A percentile compares a stretch with the other conserved stretches of the same genome.
These are phyloP conservation scores for Galerina marginata DNA, from an alignment of 768 basidiomycete genomes.

Conservation along the genomic window DNA sequence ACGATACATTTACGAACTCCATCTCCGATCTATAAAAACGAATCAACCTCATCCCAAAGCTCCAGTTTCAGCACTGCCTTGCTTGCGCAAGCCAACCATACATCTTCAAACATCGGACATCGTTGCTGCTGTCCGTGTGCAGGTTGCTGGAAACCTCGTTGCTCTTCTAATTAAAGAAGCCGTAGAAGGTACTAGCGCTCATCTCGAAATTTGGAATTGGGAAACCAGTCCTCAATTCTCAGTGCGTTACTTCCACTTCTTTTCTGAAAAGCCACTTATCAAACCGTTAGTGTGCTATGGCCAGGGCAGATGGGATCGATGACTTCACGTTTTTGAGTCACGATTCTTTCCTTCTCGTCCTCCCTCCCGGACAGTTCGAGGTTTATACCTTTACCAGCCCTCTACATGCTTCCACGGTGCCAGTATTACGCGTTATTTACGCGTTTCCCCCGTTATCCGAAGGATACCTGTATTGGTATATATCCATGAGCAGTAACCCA, in stretches of 20 bases:
- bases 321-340: slow-evolving; percentile 58
- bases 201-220: slow-evolving; percentile 61
- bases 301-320: slow-evolving; percentile 49
- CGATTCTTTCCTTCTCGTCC: slow-evolving; percentile 51
- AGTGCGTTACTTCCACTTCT: slow-evolving; percentile 33
- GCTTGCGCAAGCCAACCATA: slow-evolving; percentile 37
- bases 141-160: slow-evolving; percentile 51
- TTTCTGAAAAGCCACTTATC: slow-evolving; percentile 4
- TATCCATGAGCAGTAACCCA: slow-evolving; percentile 58
- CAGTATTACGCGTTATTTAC: slow-evolving; percentile 42
- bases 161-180: slow-evolving; percentile 56
- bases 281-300: slow-evolving; percentile 43
- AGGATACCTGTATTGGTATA: slow-evolving; percentile 57
- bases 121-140: slow-evolving; percentile 48
- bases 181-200: slow-evolving; percentile 43
- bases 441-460: slow-evolving; percentile 48
- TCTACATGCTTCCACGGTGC: slow-evolving; percentile 29
- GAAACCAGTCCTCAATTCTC: slow-evolving; percentile 42
- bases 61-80: slow-evolving; percentile 41
- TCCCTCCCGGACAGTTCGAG: slow-evolving; percentile 52
- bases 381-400: slow-evolving; percentile 53
- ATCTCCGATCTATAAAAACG: slow-evolving; percentile 54
- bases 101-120: slow-evolving; percentile 35
- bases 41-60: slow-evolving; percentile 57
- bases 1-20: slow-evolving; percentile 50